Base-by-base conservation (phyloP, 768 basidiomycete species). In the Boletales sp. region DNA sequence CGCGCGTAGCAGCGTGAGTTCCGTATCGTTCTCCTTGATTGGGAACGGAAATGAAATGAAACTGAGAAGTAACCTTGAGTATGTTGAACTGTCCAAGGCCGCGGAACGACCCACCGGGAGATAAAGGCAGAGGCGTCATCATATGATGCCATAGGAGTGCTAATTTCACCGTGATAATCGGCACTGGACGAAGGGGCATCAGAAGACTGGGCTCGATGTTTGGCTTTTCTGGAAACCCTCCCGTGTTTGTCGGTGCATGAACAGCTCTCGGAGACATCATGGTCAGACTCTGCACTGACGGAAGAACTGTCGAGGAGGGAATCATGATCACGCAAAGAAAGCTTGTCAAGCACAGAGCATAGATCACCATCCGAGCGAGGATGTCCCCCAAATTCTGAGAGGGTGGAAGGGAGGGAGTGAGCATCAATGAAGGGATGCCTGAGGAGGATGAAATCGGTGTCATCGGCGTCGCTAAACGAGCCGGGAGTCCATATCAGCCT, bases 1-100 rank as follows among this genome's bases (percentile, higher is more conserved):
- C 0, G 86, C 82, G 50, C 89, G 88, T 7, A 90, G 72, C 35
- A 90, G 71, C 7, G 77, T 73, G 32, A 90, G 77, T 35, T 80
- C 73, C 21, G 48, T 17, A 17, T 41, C 52, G 0, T 45, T 48
- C 24, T 50, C 53, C 30, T 52, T 48, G 19, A 44, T 42, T 17
- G 64, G 62, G 21, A 47, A 45, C 15, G 58, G 53, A 40, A 69
- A 45, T n/a, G 58, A 55, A 40, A 69, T 51, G 35, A 59, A 56
- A 35, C 66, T 66, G 30, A 45, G 40, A 43, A 43, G 35, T n/a
- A 24, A 12, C 3, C 13, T 38, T 21, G 44, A 44, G 47, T 21
- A 39, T 9, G 34, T 41, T 21, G 31, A 31, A 35, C 14, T 12
- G 15, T 29, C 30, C 39, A 36, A 12, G 8, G 2, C 8, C 15